Evolutionary conservation across 129 eudicot species (phyloP).

Genomic region (Kitagawia praeruptora): DNA sequence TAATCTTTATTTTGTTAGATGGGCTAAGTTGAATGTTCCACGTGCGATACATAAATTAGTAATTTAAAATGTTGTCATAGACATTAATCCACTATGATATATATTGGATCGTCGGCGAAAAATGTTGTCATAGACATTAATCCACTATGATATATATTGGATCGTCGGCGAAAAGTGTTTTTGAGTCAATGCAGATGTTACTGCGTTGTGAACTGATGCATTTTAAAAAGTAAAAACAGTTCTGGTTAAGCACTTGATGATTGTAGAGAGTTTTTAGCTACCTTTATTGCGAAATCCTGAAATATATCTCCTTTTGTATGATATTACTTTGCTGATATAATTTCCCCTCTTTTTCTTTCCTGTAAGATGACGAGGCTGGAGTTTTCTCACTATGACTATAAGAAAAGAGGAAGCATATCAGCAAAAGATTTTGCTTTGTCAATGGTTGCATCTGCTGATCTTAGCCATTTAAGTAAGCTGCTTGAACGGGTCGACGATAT

Average conservation of each 20-base stretch:
- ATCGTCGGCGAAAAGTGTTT: background rate
- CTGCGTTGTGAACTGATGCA: background rate
- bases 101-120: background rate
- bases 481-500: slow-evolving; percentile 59
- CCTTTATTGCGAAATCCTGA: background rate
- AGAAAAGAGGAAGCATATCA: slow-evolving; percentile 70
- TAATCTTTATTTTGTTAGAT: too few relatives aligned
- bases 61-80: background rate
- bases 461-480: slow-evolving; percentile 65
- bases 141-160: background rate
- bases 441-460: slow-evolving; percentile 93
- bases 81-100: background rate
- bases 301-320: background rate
- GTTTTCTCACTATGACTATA: slow-evolving; percentile 81
- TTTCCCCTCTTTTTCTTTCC: background rate
- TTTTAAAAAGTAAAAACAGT: background rate
- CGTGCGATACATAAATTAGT: background rate
- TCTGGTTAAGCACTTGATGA: background rate
- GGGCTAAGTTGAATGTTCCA: background rate
- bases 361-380: slow-evolving; percentile 63
- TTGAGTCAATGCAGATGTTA: background rate
- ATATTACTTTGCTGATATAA: background rate
- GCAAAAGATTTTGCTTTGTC: slow-evolving; percentile 85
- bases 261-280: background rate
- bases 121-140: background rate